Evolutionary conservation across 2,329 filamentous ascomycete genomes (phyloP).

Genomic region (Calonectria fujianensis): DNA sequence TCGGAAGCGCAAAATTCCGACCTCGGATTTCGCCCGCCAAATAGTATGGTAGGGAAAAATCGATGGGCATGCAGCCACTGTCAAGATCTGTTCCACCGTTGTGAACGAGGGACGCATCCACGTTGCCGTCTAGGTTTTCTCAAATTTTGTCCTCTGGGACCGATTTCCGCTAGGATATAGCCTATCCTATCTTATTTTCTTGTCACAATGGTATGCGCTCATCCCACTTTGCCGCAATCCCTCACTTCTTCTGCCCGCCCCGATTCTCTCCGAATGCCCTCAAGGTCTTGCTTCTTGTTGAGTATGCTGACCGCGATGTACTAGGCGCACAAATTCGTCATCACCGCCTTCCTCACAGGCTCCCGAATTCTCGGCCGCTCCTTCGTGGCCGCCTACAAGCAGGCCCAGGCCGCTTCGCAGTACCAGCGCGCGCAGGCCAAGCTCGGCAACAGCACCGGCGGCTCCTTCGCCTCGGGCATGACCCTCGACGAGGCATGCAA

Average conservation of each 20-base stretch:
- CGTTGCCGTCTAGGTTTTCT: constrained; percentile 45
- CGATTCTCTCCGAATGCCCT: constrained; percentile 37
- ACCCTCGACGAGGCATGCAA: constrained; percentile 97
- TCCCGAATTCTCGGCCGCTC: constrained; percentile 93
- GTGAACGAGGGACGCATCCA: constrained; percentile 53
- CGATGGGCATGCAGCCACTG: constrained; percentile 45
- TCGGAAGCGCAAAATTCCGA: constrained; percentile 57
- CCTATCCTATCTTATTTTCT: constrained; percentile 29
- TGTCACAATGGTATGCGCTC: constrained; percentile 57
- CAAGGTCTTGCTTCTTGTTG: constrained; percentile 39
- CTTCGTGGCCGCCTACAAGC: constrained; percentile 95
- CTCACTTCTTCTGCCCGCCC: constrained; percentile 29
- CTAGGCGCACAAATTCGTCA: constrained; percentile 92
- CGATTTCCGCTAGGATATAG: constrained; percentile 18
- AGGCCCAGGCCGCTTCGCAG: constrained; percentile 90
- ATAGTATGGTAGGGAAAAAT: constrained; percentile 55
- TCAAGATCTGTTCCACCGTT: constrained; percentile 51
- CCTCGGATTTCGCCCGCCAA: constrained; percentile 55
- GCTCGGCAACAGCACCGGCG: constrained; percentile 71
- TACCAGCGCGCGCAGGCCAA: constrained; percentile 85
- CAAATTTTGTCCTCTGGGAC: constrained; percentile 30
- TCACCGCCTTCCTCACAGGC: constrained; percentile 94
- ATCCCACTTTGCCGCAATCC: constrained; percentile 21
- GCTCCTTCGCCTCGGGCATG: constrained; percentile 81
- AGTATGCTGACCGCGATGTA: constrained; percentile 41